Evolutionary conservation across 495 filamentous ascomycete genomes (phyloP), one percentile per base, ranked within the genome.

Genomic region (Margaritispora aquatica): DNA sequence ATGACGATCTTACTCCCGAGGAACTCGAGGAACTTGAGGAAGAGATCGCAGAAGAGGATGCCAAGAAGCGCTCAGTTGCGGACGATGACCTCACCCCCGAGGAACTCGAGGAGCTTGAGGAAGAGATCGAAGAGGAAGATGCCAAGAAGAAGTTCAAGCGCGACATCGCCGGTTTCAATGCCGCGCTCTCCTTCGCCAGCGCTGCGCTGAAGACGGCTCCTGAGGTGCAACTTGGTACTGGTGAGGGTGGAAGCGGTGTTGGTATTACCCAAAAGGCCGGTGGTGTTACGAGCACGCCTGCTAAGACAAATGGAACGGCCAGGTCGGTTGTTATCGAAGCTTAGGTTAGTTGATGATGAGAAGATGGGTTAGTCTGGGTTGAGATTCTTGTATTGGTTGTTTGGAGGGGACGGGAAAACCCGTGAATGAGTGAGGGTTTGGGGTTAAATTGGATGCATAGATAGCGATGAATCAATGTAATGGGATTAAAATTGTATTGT

Each of bases 201-300:
- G 74, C 62, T 1, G 75, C 73, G 36, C 58, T 78, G 62, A 70
- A 66, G 41, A 77, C 76, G 69, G 71, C 73, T 1, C 75, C 75
- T 44, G 62, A 68, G 23, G 66, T 78, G 50, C 67, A 78, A 69
- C 72, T 78, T 20, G 75, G 75, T 27, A 78, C 75, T 24, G 75
- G 75, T 44, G 75, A 66, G 44, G 73, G 73, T 51, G 76, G 75
- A 50, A 70, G 73, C 3, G 76, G 76, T 19, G 74, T 79, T 38
- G 76, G 75, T 51, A 78, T 78, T 63, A 76, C 22, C 20, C 2
- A 34, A 23, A 49, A 19, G 29, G 49, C 26, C 9, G 49, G 61
- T 7, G 52, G 52, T 4, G 26, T 44, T 8, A 44, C 38, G n/a
- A n/a, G n/a, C 3, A 23, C 47, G 5, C 19, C 19, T 24, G 20